Evolutionary conservation across 2,329 filamentous ascomycete genomes (phyloP).

Genomic region (Apiospora rasikravindrae): DNA sequence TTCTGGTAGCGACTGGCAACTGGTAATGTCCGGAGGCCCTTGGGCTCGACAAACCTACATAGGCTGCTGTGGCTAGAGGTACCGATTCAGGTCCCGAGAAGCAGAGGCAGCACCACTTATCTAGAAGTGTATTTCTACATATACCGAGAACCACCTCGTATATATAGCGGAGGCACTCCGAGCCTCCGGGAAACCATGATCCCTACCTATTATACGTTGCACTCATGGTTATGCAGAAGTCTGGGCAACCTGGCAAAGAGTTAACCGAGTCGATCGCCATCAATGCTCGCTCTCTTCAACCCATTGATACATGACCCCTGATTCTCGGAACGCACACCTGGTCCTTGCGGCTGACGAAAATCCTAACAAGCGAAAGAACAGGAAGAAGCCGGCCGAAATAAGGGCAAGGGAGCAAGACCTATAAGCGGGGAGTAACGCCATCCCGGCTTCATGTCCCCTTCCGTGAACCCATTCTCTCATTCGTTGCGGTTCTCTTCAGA

Average conservation of each 20-base stretch:
- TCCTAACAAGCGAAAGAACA: not conserved
- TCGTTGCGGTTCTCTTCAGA: not conserved
- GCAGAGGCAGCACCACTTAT: not conserved
- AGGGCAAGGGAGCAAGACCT: not conserved
- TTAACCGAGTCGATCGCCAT: slow-evolving; percentile 5
- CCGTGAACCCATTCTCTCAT: not conserved
- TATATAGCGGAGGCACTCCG: not conserved
- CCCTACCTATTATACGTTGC: not conserved
- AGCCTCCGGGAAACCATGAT: not conserved
- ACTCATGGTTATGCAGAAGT: not conserved
- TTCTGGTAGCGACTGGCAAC: not conserved
- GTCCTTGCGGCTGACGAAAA: not conserved
- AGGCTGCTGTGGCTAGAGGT: not conserved
- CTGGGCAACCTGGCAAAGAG: not conserved
- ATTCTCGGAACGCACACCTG: not conserved
- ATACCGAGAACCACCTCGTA: not conserved
- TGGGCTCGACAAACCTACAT: not conserved
- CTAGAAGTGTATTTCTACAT: not conserved
- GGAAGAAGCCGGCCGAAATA: not conserved
- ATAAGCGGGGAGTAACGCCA: slow-evolving; percentile 10
- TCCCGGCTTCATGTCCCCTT: not conserved
- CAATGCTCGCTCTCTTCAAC: not conserved
- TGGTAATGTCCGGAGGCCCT: not conserved
- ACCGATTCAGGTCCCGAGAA: not conserved
- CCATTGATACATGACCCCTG: slow-evolving; percentile 1